Evolutionary conservation across 164 flowering plant species (phyloP), one percentile per base, ranked within the genome.

Genomic region (Sedum album): DNA sequence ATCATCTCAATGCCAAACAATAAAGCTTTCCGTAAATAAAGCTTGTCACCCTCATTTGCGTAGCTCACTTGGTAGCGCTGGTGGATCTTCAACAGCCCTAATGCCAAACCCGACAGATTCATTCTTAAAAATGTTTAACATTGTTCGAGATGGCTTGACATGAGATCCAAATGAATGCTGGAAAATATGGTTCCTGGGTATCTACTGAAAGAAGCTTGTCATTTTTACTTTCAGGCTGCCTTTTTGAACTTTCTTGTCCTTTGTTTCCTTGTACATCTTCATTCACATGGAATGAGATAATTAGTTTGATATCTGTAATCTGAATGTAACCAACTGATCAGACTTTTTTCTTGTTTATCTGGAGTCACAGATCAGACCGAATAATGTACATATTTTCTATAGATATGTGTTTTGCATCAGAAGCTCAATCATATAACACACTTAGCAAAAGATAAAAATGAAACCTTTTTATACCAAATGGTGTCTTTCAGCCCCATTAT

Each of bases 51-150:
- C 48, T 17, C 48, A 44, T 44, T 44, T 44, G 17, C 18, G 48
- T 44, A 17, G 48, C 20, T 44, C 48, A 44, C 18, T 44, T 44
- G 48, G 48, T 44, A 44, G 48, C 20, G 48, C 17, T 11, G 48
- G 48, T 15, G 48, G 48, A 13, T 44, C 20, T 11, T 44, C 11
- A 44, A 44, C 48, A 44, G 48, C 48, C 18, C 17, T n/a, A 17
- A 17, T 15, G n/a, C 17, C 48, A 44, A 15, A 44, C 17, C 48
- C 15, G 0, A 44, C 18, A 44, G 60, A 83, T 39, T 8, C 42
- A 8, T 14, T 39, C 17, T 44, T 44, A 11, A 11, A 13, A 44
- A 18, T 35, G 38, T 7, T 35, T 35, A 35, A 35, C 38, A 35
- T 35, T 35, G 38, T 35, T 35, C 38, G 20, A 44, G 14, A 1